Conservation (phyloP, 768 basidiomycete species). For the Suillus brevipes region DNA sequence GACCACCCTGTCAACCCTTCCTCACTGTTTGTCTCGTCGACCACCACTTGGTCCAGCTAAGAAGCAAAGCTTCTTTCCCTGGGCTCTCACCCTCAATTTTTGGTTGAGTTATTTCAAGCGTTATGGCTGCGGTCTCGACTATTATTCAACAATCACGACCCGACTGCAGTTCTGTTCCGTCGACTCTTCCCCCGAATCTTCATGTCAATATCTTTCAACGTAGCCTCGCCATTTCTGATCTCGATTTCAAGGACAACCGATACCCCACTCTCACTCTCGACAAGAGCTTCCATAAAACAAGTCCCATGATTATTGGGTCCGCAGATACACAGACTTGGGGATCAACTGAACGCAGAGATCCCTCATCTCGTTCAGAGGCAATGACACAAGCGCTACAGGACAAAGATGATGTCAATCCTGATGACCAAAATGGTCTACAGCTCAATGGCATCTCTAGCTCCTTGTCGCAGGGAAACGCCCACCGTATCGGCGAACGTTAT, state of each 20-base stretch:
- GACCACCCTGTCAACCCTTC: neutral
- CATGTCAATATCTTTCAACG: constrained; percentile 49
- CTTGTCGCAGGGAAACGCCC: constrained; percentile 42
- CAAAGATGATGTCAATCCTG: constrained; percentile 15
- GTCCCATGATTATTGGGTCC: constrained; percentile 32
- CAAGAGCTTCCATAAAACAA: constrained; percentile 24
- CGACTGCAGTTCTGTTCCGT: constrained; percentile 30
- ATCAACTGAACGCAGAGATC: constrained; percentile 13
- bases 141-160: constrained; percentile 49
- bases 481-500: constrained; percentile 52
- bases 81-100: constrained; percentile 5
- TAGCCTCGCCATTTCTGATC: constrained; percentile 54
- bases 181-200: constrained; percentile 33
- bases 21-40: neutral
- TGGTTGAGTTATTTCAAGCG: constrained; percentile 20
- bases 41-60: neutral
- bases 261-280: constrained; percentile 42
- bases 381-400: constrained; percentile 26
- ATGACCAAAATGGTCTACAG: constrained; percentile 35
- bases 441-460: constrained; percentile 45
- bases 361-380: constrained; percentile 18
- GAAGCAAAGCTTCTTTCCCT: neutral
- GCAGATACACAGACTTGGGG: constrained; percentile 29
- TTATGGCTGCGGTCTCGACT: constrained; percentile 47
- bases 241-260: constrained; percentile 64